Percentiles rank a stretch among this genome's conserved stretches.
Evolutionary conservation across 108 stramenopile species (phyloP).

Genomic region (Schizochytrium sp.): DNA sequence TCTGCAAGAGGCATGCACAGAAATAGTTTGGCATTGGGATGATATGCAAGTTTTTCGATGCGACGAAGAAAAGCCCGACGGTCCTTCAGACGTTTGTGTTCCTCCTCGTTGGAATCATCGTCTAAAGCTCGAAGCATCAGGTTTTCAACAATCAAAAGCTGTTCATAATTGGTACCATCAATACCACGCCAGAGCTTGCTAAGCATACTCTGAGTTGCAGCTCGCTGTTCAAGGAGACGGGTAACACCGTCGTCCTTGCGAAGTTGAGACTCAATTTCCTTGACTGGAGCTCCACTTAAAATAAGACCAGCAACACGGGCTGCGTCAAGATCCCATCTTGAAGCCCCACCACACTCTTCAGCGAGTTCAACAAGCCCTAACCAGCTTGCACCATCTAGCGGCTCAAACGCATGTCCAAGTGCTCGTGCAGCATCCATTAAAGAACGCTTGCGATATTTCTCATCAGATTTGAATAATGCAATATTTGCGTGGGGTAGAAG

Average conservation of each 20-base stretch:
- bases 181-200: neutral
- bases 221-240: neutral
- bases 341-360: neutral
- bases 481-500: neutral
- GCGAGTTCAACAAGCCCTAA: neutral
- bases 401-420: neutral
- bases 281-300: neutral
- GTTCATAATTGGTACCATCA: neutral
- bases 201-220: neutral
- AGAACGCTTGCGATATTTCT: neutral
- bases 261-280: conserved; percentile 6
- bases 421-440: conserved; percentile 18
- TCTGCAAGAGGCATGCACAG: neutral
- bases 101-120: neutral
- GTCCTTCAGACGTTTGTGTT: neutral
- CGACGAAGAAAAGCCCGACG: neutral
- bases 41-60: neutral
- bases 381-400: neutral
- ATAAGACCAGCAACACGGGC: neutral
- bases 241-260: conserved; percentile 17
- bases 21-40: neutral
- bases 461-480: neutral
- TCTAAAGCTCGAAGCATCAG: conserved; percentile 30
- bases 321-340: conserved; percentile 3
- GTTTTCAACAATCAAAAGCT: neutral